Evolutionary conservation across 495 filamentous ascomycete species (phyloP).

Genomic region (Ramalina intermedia): DNA sequence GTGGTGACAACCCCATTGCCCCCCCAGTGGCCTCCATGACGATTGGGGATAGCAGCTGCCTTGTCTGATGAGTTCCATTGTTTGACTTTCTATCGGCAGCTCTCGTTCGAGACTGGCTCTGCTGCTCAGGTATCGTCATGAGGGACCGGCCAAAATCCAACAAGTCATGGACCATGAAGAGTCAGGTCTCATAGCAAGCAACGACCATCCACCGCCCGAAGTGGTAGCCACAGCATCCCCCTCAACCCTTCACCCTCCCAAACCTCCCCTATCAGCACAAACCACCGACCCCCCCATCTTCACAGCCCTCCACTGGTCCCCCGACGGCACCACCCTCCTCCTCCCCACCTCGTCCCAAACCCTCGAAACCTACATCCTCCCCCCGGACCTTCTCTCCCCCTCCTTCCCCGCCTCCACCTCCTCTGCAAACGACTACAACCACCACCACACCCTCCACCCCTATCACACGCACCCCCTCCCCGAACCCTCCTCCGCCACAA

Average conservation of each 20-base stretch:
- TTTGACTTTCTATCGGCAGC: no score
- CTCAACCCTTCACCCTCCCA: not conserved
- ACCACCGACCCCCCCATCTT: not conserved
- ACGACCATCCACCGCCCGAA: not conserved
- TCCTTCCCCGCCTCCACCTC: conserved; percentile 15
- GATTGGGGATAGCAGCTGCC: no score
- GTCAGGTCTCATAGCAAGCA: not conserved
- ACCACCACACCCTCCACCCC: conserved; percentile 32
- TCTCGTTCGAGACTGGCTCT: no score
- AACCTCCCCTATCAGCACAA: not conserved
- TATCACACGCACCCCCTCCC: conserved; percentile 47
- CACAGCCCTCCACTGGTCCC: conserved; percentile 28
- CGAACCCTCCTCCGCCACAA: conserved; percentile 55
- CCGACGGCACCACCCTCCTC: conserved; percentile 71
- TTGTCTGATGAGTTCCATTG: no score
- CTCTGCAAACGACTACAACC: no score
- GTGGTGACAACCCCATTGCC: no score
- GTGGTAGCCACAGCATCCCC: not conserved
- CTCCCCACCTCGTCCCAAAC: conserved; percentile 62
- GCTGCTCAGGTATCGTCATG: no score
- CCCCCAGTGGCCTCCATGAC: no score
- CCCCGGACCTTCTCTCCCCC: conserved; percentile 51
- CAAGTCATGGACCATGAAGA: no score
- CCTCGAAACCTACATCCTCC: conserved; percentile 59
- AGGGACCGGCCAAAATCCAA: no score